Conservation (phyloP, 1,284 basidiomycete genomes). For the Vanrija pseudolonga region DNA sequence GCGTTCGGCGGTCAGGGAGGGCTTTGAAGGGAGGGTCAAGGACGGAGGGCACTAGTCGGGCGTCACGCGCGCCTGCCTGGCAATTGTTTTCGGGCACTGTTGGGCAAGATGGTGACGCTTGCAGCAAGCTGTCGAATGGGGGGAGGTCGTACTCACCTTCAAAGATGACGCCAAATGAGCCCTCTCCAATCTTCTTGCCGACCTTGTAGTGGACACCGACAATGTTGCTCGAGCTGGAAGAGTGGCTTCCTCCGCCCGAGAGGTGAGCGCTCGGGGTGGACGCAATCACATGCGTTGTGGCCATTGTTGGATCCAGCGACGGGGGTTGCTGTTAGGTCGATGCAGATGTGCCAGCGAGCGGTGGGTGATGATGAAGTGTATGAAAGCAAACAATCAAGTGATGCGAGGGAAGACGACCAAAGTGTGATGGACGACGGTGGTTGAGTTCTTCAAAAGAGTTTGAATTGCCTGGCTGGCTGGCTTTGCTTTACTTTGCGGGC, state of each 20-base stretch:
- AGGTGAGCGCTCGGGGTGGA: slow-evolving; percentile 46
- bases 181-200: slow-evolving; percentile 63
- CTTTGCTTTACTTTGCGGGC: not conserved
- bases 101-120: too few relatives aligned
- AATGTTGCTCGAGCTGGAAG: slow-evolving; percentile 49
- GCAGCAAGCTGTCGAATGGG: not conserved
- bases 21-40: not conserved
- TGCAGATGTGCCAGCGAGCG: not conserved
- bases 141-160: slow-evolving; percentile 62
- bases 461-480: not conserved
- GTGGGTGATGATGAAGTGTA: not conserved
- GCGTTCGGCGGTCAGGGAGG: not conserved
- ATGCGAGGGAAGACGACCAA: not conserved
- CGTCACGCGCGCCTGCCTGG: not conserved
- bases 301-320: slow-evolving; percentile 27
- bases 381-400: not conserved
- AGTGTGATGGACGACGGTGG: not conserved
- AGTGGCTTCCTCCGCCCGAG: slow-evolving; percentile 33
- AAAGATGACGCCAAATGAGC: slow-evolving; percentile 95
- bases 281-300: slow-evolving; percentile 49
- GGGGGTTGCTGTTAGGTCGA: too few relatives aligned
- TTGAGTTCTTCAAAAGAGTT: slow-evolving; percentile 1
- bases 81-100: not conserved
- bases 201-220: slow-evolving; percentile 59
- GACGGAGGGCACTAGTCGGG: not conserved